Evolutionary conservation across 495 filamentous ascomycete species (phyloP), one percentile per base, ranked within the genome.

Genomic region (Xanthoparmelia taractica): DNA sequence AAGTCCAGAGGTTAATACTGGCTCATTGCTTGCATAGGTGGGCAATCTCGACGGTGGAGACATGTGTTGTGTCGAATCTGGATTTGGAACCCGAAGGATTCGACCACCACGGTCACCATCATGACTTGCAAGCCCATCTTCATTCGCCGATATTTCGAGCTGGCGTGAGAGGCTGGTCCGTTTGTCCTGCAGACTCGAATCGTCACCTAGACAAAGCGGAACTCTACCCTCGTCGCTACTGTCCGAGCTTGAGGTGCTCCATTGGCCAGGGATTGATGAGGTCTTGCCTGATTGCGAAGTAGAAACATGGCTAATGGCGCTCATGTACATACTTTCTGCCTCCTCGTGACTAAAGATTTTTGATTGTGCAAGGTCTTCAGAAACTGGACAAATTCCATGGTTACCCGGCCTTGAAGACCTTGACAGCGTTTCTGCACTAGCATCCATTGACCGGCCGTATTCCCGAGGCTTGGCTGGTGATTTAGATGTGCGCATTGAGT

Each of bases 271-370:
- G 15, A 63, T 37, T 27, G 43, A 58, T n/a, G 33, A 40, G 41
- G 15, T 27, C 17, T 48, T 41, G 33, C 72, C 74, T 69, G 70
- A 79, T 38, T 73, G 77, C 69, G 57, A 74, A 64, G 69, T 70
- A 55, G 71, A 72, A 15, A 64, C 71, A 45, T 76, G 71, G 56
- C 83, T 85, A 13, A 88, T 76, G 27, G 87, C 87, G 68, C 86
- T 89, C 84, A 97, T 92, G 66, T 97, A 97, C 85, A 99, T 88
- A 74, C 94, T 97, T 68, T 93, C 87, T 0, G 94, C 94, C 63
- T 97, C 92, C 63, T 95, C 91, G 61, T 95, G 87, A 59, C 84
- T 92, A 71, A 92, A 97, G 20, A 94, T 71, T 66, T 82, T 90
- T 13, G 95, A 97, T 64, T 89, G 77, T 25, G 81, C 75, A 20